Percentiles rank a stretch among this genome's conserved stretches.
phyloP scores from a whole-genome alignment of 192 early-diverging fungal species.

The Anaeromyces robustus region DNA sequence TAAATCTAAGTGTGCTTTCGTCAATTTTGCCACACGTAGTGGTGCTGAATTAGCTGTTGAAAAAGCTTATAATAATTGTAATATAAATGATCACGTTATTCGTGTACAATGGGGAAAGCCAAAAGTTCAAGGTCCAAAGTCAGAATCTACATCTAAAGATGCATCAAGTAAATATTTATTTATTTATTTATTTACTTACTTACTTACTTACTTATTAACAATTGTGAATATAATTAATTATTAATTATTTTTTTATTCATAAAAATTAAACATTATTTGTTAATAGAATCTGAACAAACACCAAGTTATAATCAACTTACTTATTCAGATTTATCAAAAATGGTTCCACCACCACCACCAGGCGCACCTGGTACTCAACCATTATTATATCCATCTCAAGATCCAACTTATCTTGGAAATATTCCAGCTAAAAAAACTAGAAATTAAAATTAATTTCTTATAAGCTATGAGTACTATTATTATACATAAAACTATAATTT shows the following conservation, averaged over 20 bases:
- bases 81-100: constrained; percentile 52
- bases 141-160: constrained; percentile 7
- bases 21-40: constrained; percentile 66
- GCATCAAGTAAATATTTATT: neutral
- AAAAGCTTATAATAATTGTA: constrained; percentile 49
- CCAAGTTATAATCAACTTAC: constrained; percentile 3
- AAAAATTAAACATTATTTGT: constrained; percentile 10
- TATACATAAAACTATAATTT: no score
- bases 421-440: constrained; percentile 6
- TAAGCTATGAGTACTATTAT: no score
- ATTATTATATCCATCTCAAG: constrained; percentile 12
- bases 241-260: constrained; percentile 5
- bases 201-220: neutral
- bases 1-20: constrained; percentile 74
- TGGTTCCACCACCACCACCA: constrained; percentile 14
- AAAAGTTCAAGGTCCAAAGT: constrained; percentile 48
- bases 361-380: constrained; percentile 2
- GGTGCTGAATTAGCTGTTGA: constrained; percentile 74
- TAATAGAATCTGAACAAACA: constrained; percentile 8
- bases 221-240: constrained; percentile 10
- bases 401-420: constrained; percentile 13
- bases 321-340: neutral
- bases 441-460: neutral
- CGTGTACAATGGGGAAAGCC: constrained; percentile 75
- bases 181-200: no score